Base-by-base conservation (phyloP, 495 filamentous ascomycete species). In the Geoglossum glabrum region DNA sequence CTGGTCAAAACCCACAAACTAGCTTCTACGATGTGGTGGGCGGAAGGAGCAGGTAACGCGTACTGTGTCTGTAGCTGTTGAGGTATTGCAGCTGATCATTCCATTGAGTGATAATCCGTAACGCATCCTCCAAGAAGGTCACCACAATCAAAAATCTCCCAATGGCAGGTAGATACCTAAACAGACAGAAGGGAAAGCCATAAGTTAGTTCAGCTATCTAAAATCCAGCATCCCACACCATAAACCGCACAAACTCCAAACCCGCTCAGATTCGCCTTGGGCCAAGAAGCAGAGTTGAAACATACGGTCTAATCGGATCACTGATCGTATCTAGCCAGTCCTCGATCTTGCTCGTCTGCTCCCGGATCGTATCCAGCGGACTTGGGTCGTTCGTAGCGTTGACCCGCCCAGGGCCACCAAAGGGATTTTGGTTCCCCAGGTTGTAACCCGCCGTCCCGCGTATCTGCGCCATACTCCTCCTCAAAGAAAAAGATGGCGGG, bases 51-150 rank as follows among this genome's bases (percentile, higher is more conserved):
- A 3, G 49, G 17, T 21, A 55, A 33, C 57, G 67, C 74, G 65
- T 83, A 98, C 92, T 96, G 68, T 87, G 81, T 64, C 93, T 78
- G 74, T 93, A 96, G 64, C 94, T 87, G 67, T 84, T 82, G 50
- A 98, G 82, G 66, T 96, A 98, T 28, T 85, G 71, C 33, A 98
- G 80, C 76, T 98, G 92, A 70, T 97, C 92, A 68, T 66, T 82
- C 92, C 92, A 98, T 83, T 98, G 92, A 61, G 93, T 97, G 66
- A 97, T 75, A 67, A 98, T 98, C 69, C 92, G 80, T 43, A 98
- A 73, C 33, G 90, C 86, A 73, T 98, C 92, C 72, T 98, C 92
- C 60, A 98, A 77, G 74, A 98, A 98, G 61, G 92, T 98, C 58
- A 96, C 92, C 30, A 98, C 92, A 63, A 98, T 98, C 63, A 98